Conservation (phyloP, 2,329 filamentous ascomycete species). For the Fusarium mexicanum region DNA sequence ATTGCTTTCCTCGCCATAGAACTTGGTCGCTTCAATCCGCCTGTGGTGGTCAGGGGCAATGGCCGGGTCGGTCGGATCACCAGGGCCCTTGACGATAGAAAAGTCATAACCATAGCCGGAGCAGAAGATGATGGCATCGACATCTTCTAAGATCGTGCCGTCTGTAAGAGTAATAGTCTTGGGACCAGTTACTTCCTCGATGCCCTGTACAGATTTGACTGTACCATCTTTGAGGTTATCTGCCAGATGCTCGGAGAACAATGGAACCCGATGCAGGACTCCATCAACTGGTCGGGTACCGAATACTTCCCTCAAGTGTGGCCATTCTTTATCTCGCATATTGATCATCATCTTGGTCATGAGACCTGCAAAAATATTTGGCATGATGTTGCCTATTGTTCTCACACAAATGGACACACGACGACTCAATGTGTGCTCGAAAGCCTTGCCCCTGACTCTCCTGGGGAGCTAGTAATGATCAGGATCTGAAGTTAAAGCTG, state of each 20-base stretch:
- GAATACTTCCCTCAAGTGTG: constrained; percentile 24
- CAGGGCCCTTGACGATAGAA: constrained; percentile 42
- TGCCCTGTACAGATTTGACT: constrained; percentile 41
- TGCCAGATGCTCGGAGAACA: constrained; percentile 45
- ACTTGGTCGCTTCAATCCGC: constrained; percentile 34
- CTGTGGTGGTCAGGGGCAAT: constrained; percentile 42
- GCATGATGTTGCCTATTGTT: constrained; percentile 17
- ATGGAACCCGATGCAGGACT: constrained; percentile 39
- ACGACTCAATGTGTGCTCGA: constrained; percentile 48
- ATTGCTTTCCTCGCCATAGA: constrained; percentile 32
- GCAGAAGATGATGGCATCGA: constrained; percentile 48
- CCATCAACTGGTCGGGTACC: constrained; percentile 26
- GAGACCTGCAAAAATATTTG: constrained; percentile 11
- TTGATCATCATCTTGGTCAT: constrained; percentile 32
- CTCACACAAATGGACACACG: constrained; percentile 38
- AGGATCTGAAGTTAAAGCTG: neutral
- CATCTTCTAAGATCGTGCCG: constrained; percentile 44
- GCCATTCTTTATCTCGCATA: constrained; percentile 34
- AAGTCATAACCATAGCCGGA: constrained; percentile 47
- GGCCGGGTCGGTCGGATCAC: constrained; percentile 40
- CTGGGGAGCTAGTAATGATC: constrained; percentile 36
- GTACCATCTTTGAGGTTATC: constrained; percentile 41
- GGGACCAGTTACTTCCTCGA: constrained; percentile 45
- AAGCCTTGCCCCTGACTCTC: constrained; percentile 46
- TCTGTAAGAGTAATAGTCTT: constrained; percentile 44